Evolutionary conservation across 768 basidiomycete species (phyloP).

Genomic region (Flagelloscypha sp.): DNA sequence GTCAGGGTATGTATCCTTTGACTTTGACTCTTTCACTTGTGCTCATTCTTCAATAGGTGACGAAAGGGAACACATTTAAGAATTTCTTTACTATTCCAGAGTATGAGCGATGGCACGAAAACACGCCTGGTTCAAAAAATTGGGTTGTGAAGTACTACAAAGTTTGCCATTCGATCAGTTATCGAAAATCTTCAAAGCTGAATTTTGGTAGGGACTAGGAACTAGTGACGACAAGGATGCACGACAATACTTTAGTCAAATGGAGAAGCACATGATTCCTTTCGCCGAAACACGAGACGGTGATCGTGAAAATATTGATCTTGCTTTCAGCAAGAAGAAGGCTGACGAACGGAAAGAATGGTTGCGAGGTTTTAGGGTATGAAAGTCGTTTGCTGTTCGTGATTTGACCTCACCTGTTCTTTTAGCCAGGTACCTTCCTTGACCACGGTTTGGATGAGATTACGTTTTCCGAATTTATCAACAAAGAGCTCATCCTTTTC

Average conservation of each 20-base stretch:
- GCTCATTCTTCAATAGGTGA: slow-evolving; percentile 37
- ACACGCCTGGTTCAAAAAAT: slow-evolving; percentile 63
- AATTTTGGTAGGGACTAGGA: slow-evolving; percentile 75
- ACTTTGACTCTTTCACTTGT: not conserved
- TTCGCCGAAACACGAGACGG: slow-evolving; percentile 76
- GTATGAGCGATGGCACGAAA: slow-evolving; percentile 86
- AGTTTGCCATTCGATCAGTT: slow-evolving; percentile 48
- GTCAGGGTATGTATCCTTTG: slow-evolving; percentile 58
- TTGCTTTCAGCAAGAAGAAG: slow-evolving; percentile 99
- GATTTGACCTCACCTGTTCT: slow-evolving; percentile 4
- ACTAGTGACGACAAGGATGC: slow-evolving; percentile 87
- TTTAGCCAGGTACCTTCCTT: slow-evolving; percentile 85
- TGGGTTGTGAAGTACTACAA: slow-evolving; percentile 98
- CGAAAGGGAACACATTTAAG: slow-evolving; percentile 66
- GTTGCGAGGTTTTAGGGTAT: slow-evolving; percentile 85
- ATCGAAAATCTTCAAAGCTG: slow-evolving; percentile 5
- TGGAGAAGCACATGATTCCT: slow-evolving; percentile 91
- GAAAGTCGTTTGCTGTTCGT: slow-evolving; percentile 4
- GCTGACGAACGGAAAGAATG: slow-evolving; percentile 98
- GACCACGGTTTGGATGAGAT: slow-evolving; percentile 85
- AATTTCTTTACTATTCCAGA: slow-evolving; percentile 98
- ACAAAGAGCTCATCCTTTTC: slow-evolving; percentile 94
- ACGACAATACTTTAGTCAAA: slow-evolving; percentile 85
- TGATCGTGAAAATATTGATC: slow-evolving; percentile 85
- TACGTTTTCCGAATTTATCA: slow-evolving; percentile 90